These are phyloP conservation scores for Crithidia bombi DNA, from an alignment of 208 protist species.

Conservation along the genomic window DNA sequence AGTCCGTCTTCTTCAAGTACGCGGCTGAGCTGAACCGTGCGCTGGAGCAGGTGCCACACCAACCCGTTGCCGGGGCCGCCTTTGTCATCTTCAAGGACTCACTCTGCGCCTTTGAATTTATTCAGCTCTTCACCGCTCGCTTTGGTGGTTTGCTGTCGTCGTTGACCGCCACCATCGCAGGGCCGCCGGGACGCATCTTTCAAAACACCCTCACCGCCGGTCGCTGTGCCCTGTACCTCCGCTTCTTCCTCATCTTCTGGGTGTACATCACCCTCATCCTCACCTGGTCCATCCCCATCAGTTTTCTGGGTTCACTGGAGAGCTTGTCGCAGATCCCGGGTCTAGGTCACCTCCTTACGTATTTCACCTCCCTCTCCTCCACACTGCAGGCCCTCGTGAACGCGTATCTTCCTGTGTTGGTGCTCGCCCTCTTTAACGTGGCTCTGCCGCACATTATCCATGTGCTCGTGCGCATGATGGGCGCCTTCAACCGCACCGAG, in stretches of 20 bases:
- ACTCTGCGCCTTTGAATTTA: constrained; percentile 74
- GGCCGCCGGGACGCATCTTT: constrained; percentile 72
- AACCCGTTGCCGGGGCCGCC: constrained; percentile 42
- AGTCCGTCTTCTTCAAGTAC: constrained; percentile 38
- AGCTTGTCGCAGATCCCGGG: constrained; percentile 57
- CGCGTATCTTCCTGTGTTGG: constrained; percentile 70
- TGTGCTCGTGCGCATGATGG: constrained; percentile 70
- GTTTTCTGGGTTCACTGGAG: constrained; percentile 76
- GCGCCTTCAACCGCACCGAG: constrained; percentile 65
- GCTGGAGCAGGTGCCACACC: constrained; percentile 48
- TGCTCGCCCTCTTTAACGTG: constrained; percentile 77
- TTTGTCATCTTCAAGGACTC: constrained; percentile 79
- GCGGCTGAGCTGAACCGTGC: constrained; percentile 50
- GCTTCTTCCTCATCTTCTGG: constrained; percentile 48
- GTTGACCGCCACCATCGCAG: constrained; percentile 64
- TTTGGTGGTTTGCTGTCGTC: constrained; percentile 44
- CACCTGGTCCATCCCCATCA: constrained; percentile 78
- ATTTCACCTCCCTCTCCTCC: constrained; percentile 41
- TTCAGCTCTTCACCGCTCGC: constrained; percentile 64
- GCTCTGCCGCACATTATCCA: constrained; percentile 75
- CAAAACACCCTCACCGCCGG: constrained; percentile 57
- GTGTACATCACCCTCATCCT: constrained; percentile 69
- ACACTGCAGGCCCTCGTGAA: constrained; percentile 50
- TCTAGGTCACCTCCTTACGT: constrained; percentile 42
- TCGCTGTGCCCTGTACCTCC: constrained; percentile 47